Percentiles rank a stretch among this genome's conserved stretches.
These are phyloP conservation scores for Micractinium sp. DNA, from an alignment of 139 green algal species.

Conservation along the genomic window DNA sequence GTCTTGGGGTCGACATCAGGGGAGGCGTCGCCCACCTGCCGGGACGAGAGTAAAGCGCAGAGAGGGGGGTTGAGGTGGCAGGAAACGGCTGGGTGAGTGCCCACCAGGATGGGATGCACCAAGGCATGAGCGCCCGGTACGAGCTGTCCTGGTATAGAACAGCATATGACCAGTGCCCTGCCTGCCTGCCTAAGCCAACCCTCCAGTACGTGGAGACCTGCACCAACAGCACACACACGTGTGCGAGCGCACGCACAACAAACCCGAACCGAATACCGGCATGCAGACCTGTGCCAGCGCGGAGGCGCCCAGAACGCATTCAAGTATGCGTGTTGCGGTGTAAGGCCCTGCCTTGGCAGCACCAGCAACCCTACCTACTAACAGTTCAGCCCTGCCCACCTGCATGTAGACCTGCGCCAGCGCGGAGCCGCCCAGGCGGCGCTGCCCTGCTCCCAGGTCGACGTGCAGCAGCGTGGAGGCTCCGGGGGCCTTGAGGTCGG, in stretches of 20 bases:
- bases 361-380: no score
- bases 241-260: slow-evolving; percentile 71
- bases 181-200: slow-evolving; percentile 94
- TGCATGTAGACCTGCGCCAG: slow-evolving; percentile 87
- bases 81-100: not conserved
- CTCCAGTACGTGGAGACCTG: not conserved
- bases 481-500: slow-evolving; percentile 82
- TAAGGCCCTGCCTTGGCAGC: no score
- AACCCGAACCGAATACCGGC: no score
- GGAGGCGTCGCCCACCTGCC: slow-evolving; percentile 78
- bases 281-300: not conserved
- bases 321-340: not conserved
- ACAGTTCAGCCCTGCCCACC: not conserved
- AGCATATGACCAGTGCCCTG: no score
- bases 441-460: slow-evolving; percentile 77
- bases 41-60: not conserved
- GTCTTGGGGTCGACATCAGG: slow-evolving; percentile 83
- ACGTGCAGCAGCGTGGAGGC: slow-evolving; percentile 85
- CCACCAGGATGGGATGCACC: no score
- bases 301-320: no score
- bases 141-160: no score
- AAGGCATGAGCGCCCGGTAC: no score
- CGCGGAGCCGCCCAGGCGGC: slow-evolving; percentile 89
- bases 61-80: no score
- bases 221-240: slow-evolving; percentile 54